Percentiles rank a stretch among this genome's conserved stretches.
Conservation (phyloP, 192 early-diverging fungal species). For the Gamsiella multidivaricata region DNA sequence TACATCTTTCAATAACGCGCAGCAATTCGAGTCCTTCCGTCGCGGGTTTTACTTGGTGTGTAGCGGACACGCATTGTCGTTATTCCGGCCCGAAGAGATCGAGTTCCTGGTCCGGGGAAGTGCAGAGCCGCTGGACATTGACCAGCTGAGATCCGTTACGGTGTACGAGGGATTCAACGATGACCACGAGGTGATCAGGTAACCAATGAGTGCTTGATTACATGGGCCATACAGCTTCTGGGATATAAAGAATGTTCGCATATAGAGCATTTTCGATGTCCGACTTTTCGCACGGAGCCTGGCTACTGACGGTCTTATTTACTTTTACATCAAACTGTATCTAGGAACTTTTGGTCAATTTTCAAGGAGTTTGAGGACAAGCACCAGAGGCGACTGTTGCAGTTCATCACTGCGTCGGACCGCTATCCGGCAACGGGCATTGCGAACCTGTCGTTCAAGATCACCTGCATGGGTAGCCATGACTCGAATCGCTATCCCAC, state of each 20-base stretch:
- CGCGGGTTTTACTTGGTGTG: constrained; percentile 91
- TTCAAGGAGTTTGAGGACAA: constrained; percentile 71
- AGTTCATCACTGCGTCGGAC: constrained; percentile 95
- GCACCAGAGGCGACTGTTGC: constrained; percentile 80
- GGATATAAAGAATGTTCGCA: constrained; percentile 1
- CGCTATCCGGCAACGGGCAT: constrained; percentile 85
- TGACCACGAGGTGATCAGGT: constrained; percentile 63
- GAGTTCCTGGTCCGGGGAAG: constrained; percentile 91
- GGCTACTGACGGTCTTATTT: not conserved
- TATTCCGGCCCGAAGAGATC: constrained; percentile 94
- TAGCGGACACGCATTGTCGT: constrained; percentile 84
- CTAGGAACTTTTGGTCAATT: constrained; percentile 82
- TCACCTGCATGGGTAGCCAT: constrained; percentile 76
- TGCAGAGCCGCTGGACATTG: constrained; percentile 70
- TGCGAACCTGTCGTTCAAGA: constrained; percentile 73
- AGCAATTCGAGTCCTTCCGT: constrained; percentile 86
- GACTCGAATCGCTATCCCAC: constrained; percentile 76
- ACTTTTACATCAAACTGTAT: not conserved
- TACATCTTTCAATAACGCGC: not conserved
- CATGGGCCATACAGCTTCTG: not conserved
- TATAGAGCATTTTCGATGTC: not conserved
- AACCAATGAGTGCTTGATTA: constrained; percentile 8
- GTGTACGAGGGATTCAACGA: constrained; percentile 73
- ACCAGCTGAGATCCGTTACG: constrained; percentile 63
- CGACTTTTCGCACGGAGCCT: too few species aligned